Evolutionary conservation across 2,329 filamentous ascomycete species (phyloP), one percentile per base, ranked within the genome.

Genomic region (Fusarium liriodendri): DNA sequence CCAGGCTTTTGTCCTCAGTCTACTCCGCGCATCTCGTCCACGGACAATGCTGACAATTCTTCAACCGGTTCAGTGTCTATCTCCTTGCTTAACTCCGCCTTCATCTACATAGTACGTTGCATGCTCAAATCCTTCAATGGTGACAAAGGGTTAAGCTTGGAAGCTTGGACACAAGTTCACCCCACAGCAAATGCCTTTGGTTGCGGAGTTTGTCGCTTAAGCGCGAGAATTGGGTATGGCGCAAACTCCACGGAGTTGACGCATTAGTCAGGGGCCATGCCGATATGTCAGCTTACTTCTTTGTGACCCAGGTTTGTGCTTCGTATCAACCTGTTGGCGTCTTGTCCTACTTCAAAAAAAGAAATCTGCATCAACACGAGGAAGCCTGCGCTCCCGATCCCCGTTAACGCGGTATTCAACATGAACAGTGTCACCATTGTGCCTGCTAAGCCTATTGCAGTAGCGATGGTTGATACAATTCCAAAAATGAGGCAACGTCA

Each of bases 1-100:
- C 14, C 8, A 25, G 5, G 2, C 1, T 3, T 18, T 14, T 3
- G 0, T 1, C 22, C 8, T 10, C 2, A 9, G 5, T 10, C 1
- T 3, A 2, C 8, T 47, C 42, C 22, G 8, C 3, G 22, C 5
- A 27, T 27, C 8, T 25, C 5, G 5, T 47, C 42, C 42, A 27
- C 22, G 22, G 42, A 47, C 4, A 2, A 27, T 27, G 42, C 14
- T 25, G 9, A 47, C 42, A 7, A 47, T 47, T 27, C 22, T 18
- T 47, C 20, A 25, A 16, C 42, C 1, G 1, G 22, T 0, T 2
- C 22, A 3, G 8, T 0, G 22, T 5, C 42, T 47, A 47, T 47
- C 42, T 18, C 42, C 42, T 25, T 25, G 42, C 42, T 25, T 47
- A 47, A 47, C 22, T 45, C 40, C 40, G 40, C 13, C 11, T 13